Conservation (phyloP, 2,329 filamentous ascomycete species). For the Ophiostoma triangulosporum region DNA sequence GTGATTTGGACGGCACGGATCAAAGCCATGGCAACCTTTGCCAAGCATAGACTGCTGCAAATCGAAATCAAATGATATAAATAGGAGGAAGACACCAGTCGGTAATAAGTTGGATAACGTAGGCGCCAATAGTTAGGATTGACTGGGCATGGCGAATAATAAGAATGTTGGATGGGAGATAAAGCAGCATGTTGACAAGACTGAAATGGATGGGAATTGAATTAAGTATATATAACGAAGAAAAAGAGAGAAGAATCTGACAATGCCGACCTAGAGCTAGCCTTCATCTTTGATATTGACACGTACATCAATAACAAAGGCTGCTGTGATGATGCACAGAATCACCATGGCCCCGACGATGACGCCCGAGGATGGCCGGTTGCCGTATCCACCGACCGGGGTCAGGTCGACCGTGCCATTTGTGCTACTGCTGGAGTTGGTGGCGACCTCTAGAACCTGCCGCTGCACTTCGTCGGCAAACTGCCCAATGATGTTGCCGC, state of each 20-base stretch:
- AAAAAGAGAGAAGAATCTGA: neutral
- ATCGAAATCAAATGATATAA: too few relatives aligned
- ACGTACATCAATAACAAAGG: constrained; percentile 6
- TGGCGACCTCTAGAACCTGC: constrained; percentile 8
- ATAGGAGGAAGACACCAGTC: too few relatives aligned
- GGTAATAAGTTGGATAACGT: too few relatives aligned
- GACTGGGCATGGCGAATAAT: too few relatives aligned
- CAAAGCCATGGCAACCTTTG: neutral
- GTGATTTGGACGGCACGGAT: neutral
- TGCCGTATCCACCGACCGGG: neutral
- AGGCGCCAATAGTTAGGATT: too few relatives aligned
- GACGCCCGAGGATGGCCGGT: neutral
- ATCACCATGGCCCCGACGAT: neutral
- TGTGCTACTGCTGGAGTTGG: neutral
- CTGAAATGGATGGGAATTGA: too few relatives aligned
- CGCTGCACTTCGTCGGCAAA: constrained; percentile 33
- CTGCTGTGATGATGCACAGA: neutral
- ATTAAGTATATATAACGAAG: too few relatives aligned
- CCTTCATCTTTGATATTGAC: neutral
- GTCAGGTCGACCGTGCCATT: too few relatives aligned
- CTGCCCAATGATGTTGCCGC: constrained; percentile 46
- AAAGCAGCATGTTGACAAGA: too few relatives aligned
- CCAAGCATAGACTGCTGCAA: neutral
- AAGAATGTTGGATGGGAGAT: too few relatives aligned
- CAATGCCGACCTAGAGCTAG: neutral